phyloP scores from a whole-genome alignment of 495 filamentous ascomycete species.

The Poronia punctata region DNA sequence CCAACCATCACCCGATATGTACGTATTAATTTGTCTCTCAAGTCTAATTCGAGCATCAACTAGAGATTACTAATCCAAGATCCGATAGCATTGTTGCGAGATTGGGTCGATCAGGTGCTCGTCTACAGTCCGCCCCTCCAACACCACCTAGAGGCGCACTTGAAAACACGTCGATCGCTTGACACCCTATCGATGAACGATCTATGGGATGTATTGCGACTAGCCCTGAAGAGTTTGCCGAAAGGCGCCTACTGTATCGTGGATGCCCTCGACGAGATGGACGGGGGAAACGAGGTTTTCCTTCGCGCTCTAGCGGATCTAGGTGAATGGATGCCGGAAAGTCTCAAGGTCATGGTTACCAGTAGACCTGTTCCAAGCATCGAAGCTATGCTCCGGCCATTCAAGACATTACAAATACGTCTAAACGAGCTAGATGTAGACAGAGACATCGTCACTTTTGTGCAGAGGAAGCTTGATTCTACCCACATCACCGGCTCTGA shows the following conservation, averaged over 20 bases:
- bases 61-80: too few species aligned
- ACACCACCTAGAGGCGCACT: constrained; percentile 14
- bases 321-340: constrained; percentile 29
- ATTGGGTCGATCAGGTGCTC: constrained; percentile 36
- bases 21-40: constrained; percentile 31
- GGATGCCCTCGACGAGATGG: constrained; percentile 43
- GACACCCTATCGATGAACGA: constrained; percentile 13
- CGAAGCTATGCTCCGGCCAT: constrained; percentile 16
- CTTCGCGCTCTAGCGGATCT: constrained; percentile 25
- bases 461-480: constrained; percentile 18
- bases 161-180: constrained; percentile 11
- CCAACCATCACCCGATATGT: constrained; percentile 36
- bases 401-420: constrained; percentile 18
- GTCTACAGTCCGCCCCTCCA: constrained; percentile 34
- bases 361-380: constrained; percentile 33
- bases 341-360: constrained; percentile 39
- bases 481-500: constrained; percentile 12
- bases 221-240: constrained; percentile 22
- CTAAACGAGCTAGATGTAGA: constrained; percentile 37
- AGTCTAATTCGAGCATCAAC: too few species aligned
- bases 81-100: too few species aligned
- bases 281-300: constrained; percentile 32
- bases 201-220: constrained; percentile 18
- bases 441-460: constrained; percentile 34
- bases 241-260: constrained; percentile 37